Conservation (phyloP, 257 asterid species). For the Salvia splendens region DNA sequence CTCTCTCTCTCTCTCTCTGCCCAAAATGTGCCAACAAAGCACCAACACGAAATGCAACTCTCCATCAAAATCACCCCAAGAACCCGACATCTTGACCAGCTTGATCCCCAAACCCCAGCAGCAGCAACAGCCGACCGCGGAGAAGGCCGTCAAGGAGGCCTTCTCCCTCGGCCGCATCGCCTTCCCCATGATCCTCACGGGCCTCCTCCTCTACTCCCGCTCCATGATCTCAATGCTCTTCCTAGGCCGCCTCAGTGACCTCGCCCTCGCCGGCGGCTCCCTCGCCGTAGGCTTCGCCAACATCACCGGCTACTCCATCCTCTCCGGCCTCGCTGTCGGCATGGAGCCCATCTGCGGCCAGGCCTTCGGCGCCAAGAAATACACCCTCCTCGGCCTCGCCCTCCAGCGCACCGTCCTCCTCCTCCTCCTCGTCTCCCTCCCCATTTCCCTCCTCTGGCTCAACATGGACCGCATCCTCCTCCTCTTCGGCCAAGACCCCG, state of each 20-base stretch:
- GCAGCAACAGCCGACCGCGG: no score
- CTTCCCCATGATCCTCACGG: constrained; percentile 53
- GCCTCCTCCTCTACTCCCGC: constrained; percentile 55
- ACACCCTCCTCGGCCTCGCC: constrained; percentile 48
- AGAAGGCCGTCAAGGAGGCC: constrained; percentile 37
- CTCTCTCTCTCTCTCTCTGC: constrained; percentile 21
- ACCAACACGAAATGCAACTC: constrained; percentile 6
- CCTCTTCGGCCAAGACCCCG: constrained; percentile 46
- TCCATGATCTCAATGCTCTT: constrained; percentile 60
- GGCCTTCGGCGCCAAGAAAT: constrained; percentile 58
- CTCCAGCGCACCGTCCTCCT: constrained; percentile 48
- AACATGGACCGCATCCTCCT: constrained; percentile 46
- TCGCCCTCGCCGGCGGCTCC: constrained; percentile 55
- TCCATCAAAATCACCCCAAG: background rate
- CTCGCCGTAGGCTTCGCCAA: constrained; percentile 53
- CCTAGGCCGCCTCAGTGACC: constrained; percentile 55
- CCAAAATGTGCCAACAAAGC: constrained; percentile 47
- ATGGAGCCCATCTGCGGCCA: constrained; percentile 75
- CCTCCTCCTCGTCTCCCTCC: constrained; percentile 42
- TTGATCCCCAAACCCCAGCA: no score
- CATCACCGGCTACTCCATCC: constrained; percentile 61
- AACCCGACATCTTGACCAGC: no score
- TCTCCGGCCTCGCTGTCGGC: constrained; percentile 62
- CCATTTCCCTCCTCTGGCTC: constrained; percentile 53
- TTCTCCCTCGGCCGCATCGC: constrained; percentile 40